phyloP scores from a whole-genome alignment of 257 asterid species.

The Coffea eugenioides region DNA sequence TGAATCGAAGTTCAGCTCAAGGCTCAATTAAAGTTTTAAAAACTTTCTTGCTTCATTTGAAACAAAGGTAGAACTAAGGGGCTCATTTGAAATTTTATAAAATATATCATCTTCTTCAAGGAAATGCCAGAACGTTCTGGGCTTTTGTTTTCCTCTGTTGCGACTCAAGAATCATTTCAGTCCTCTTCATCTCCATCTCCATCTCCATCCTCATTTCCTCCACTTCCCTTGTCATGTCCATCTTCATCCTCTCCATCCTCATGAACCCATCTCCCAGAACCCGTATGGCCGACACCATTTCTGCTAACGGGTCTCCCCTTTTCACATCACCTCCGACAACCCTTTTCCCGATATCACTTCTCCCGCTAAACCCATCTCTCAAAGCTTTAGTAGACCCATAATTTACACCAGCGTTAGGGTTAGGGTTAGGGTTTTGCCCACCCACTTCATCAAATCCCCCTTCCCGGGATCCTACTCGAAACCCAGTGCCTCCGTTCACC shows the following conservation, averaged over 20 bases:
- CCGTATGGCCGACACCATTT: constrained; percentile 62
- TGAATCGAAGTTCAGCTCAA: too few relatives aligned
- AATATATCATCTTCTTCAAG: too few relatives aligned
- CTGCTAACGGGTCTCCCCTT: constrained; percentile 42
- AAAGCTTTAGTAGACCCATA: constrained; percentile 30
- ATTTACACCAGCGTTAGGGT: constrained; percentile 33
- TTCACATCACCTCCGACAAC: constrained; percentile 19
- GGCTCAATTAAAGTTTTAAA: too few relatives aligned
- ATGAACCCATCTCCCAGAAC: constrained; percentile 83
- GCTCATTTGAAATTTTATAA: too few relatives aligned
- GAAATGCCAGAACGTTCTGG: too few relatives aligned
- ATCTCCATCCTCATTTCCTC: constrained; percentile 80
- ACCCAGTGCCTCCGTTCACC: constrained; percentile 55
- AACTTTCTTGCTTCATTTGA: too few relatives aligned
- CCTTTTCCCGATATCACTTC: constrained; percentile 37
- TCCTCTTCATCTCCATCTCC: constrained; percentile 90
- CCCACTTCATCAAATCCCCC: constrained; percentile 39
- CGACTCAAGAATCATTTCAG: constrained; percentile 86
- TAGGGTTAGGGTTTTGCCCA: constrained; percentile 33
- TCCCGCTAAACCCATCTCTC: constrained; percentile 16
- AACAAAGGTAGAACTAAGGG: too few relatives aligned
- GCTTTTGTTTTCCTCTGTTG: constrained; percentile 50
- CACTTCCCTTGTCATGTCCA: constrained; percentile 80
- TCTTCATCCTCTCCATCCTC: constrained; percentile 87
- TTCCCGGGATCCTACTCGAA: constrained; percentile 77